phyloP scores from a whole-genome alignment of 148 eudicot species.

The Spergularia marina region DNA sequence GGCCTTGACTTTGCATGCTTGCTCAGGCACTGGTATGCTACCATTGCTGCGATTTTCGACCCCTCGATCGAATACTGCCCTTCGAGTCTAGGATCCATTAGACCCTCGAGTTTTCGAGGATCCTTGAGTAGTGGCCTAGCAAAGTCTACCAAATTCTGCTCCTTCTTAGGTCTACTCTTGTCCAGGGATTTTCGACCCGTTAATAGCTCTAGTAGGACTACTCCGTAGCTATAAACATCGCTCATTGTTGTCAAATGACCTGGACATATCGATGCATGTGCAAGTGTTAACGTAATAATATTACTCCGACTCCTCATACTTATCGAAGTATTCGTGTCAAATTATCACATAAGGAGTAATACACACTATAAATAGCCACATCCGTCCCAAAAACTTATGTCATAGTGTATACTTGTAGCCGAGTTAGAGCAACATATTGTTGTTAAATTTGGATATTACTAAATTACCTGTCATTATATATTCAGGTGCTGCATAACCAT shows the following conservation, averaged over 20 bases:
- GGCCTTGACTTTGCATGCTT: conserved; percentile 47
- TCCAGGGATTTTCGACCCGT: conserved; percentile 58
- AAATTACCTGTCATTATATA: conserved; percentile 55
- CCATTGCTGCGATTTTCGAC: conserved; percentile 50
- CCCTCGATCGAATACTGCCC: conserved; percentile 59
- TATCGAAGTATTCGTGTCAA: too few relatives aligned
- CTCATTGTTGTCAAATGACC: conserved; percentile 69
- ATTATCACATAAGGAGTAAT: too few relatives aligned
- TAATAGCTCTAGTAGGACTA: conserved; percentile 55
- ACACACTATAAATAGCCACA: too few relatives aligned
- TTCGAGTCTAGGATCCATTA: conserved; percentile 68
- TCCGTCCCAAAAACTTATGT: not conserved
- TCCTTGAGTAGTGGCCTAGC: conserved; percentile 57
- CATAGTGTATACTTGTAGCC: not conserved
- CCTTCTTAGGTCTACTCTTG: conserved; percentile 44
- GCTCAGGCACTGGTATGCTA: conserved; percentile 64
- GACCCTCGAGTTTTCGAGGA: conserved; percentile 38
- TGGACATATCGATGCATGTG: not conserved
- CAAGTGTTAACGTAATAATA: too few relatives aligned
- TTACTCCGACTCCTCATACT: too few relatives aligned
- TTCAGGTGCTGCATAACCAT: conserved; percentile 69
- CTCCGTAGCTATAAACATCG: conserved; percentile 77
- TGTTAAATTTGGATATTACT: not conserved
- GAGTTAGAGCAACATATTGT: not conserved
- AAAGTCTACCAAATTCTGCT: conserved; percentile 60